A percentile compares a stretch with the other conserved stretches of the same genome.
Evolutionary conservation across 106 monocot genomes (phyloP).

Genomic region (Dactylorhiza incarnata): DNA sequence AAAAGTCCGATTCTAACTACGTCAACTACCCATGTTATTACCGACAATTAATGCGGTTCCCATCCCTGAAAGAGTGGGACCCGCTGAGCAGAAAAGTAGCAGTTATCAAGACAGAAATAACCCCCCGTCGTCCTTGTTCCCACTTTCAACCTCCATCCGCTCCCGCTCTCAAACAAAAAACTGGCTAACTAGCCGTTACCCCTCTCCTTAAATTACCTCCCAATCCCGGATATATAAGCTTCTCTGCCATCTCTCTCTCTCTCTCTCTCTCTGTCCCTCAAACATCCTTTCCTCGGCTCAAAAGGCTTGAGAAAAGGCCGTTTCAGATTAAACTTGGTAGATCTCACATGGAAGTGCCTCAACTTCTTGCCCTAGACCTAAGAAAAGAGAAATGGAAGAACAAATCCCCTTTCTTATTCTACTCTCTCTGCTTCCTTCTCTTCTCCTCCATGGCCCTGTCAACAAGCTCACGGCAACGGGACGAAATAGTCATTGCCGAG

Average conservation of each 20-base stretch:
- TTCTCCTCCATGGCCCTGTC: not conserved
- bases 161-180: not conserved
- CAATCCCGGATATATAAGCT: not conserved
- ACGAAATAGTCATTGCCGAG: conserved; percentile 60
- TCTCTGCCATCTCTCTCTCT: not conserved
- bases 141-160: not conserved
- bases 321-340: not conserved
- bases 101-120: not conserved
- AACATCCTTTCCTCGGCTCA: not conserved
- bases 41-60: not conserved
- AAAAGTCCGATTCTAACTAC: not conserved
- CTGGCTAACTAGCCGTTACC: conserved; percentile 10
- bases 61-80: not conserved
- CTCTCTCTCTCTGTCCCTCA: not conserved
- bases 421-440: conserved; percentile 8
- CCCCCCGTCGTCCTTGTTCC: not conserved
- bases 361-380: not conserved
- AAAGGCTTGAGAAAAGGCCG: not conserved
- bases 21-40: not conserved
- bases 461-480: conserved; percentile 21
- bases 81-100: not conserved
- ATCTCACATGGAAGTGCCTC: not conserved
- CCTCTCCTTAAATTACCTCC: not conserved
- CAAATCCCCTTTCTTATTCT: not conserved
- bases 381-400: not conserved